Base-by-base conservation (phyloP, 805 yeast species). In the Saccharomycopsis schoenii region DNA sequence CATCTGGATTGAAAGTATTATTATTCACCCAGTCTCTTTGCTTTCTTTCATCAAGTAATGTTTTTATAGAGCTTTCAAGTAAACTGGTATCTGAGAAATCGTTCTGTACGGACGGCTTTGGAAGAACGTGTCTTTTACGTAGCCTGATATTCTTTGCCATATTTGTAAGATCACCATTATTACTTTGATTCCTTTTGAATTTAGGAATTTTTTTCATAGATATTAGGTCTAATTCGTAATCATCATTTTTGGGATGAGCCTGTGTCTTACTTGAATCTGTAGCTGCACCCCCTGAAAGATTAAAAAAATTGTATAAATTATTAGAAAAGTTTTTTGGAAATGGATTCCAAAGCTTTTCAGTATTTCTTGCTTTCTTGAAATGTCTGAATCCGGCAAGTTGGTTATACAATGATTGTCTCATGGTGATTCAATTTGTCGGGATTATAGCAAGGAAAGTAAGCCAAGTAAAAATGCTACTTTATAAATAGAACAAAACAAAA, bases 191-290 rank as follows among this genome's bases (percentile, higher is more conserved):
- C 21, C 25, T 47, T 37, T 8, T 42, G 14, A 40, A 40, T 47
- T 42, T 57, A 19, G 59, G 34, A 14, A 25, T 19, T 10, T 47
- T 42, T 17, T 39, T 57, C 52, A 57, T 41, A 11, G 59, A 40
- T 42, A 57, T 57, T 47, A 57, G 21, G n/a, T 57, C 59, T 17
- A 57, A 12, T 37, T 57, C 59, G 25, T 57, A 57, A 17, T 57
- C 59, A 34, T 57, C 59, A 34, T 41, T 34, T 42, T 21, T 47
- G n/a, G 9, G 9, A 10, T 10, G 34, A 24, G 34, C 34, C 17
- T 24, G 24, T 47, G 52, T 9, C 52, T 47, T 47, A 47, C 21
- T 34, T 21, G 34, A 15, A 14, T 47, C 25, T 15, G 29, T 9
- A 24, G n/a, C 52, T 11, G 6, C 21, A 24, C 52, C 52, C 34